These are phyloP conservation scores for Rhizopogon vulgaris DNA, from an alignment of 768 basidiomycete species.

Conservation along the genomic window DNA sequence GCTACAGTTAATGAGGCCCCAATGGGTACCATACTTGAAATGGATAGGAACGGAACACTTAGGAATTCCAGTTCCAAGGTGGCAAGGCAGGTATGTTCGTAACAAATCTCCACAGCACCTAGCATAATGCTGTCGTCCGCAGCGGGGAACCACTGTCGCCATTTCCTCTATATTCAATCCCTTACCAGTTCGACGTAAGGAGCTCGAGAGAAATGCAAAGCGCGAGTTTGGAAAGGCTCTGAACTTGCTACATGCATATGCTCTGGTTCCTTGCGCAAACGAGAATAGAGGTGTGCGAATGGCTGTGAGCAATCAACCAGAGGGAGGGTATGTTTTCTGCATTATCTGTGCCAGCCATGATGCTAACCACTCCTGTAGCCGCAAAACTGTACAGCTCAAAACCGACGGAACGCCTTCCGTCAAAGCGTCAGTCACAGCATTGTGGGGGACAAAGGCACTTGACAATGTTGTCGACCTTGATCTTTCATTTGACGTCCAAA, in stretches of 20 bases:
- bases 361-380: constrained; percentile 29
- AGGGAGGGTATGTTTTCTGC: constrained; percentile 55
- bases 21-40: constrained; percentile 71
- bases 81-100: constrained; percentile 64
- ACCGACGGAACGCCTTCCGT: constrained; percentile 64
- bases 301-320: constrained; percentile 60
- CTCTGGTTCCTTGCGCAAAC: constrained; percentile 69
- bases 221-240: constrained; percentile 86
- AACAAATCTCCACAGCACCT: neutral
- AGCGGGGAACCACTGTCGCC: constrained; percentile 85
- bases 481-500: constrained; percentile 60
- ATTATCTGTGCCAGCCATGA: neutral
- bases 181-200: constrained; percentile 87
- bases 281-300: constrained; percentile 62
- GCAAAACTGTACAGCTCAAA: constrained; percentile 62
- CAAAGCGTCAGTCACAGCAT: constrained; percentile 55
- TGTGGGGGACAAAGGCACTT: constrained; percentile 83
- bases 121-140: neutral
- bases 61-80: constrained; percentile 46
- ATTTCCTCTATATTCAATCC: constrained; percentile 70
- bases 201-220: constrained; percentile 82
- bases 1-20: constrained; percentile 67
- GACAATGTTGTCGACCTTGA: constrained; percentile 73
- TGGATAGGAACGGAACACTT: constrained; percentile 62
- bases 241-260: constrained; percentile 80